Percentiles rank a stretch among this genome's conserved stretches.
phyloP scores from a whole-genome alignment of 148 eudicot genomes.

The Cornus florida region DNA sequence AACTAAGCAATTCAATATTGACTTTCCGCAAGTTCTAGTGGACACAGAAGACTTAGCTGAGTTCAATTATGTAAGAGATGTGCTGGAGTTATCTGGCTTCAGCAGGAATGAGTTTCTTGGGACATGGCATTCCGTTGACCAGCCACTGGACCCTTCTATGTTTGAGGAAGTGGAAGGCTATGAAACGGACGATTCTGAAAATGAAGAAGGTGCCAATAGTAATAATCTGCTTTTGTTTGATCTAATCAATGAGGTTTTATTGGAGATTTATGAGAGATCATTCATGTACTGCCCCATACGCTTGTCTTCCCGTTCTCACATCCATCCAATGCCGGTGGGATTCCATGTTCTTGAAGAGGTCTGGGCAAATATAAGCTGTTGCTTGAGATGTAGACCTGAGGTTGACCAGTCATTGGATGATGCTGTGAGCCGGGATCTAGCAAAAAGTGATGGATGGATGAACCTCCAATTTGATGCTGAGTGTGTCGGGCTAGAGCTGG shows the following conservation, averaged over 20 bases:
- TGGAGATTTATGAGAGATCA: conserved; percentile 59
- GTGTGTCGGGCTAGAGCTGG: conserved; percentile 71
- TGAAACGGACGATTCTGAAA: conserved; percentile 15
- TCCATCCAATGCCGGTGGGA: conserved; percentile 68
- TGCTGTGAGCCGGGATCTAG: conserved; percentile 54
- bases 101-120: conserved; percentile 46
- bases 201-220: conserved; percentile 21
- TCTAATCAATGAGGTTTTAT: conserved; percentile 61
- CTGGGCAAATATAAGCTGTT: conserved; percentile 59
- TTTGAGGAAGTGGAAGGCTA: conserved; percentile 52
- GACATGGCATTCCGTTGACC: conserved; percentile 54
- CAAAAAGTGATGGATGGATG: conserved; percentile 73
- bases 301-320: conserved; percentile 40
- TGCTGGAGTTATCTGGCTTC: conserved; percentile 67
- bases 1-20: background rate
- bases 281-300: conserved; percentile 51
- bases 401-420: conserved; percentile 41
- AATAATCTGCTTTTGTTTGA: conserved; percentile 63
- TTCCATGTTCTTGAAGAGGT: conserved; percentile 65
- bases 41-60: conserved; percentile 28
- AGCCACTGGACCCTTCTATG: conserved; percentile 60
- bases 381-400: conserved; percentile 44
- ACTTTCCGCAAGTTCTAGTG: conserved; percentile 15
- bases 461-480: conserved; percentile 83
- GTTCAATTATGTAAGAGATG: conserved; percentile 57